Percentiles rank a stretch among this genome's conserved stretches.
Conservation (phyloP, 2,329 filamentous ascomycete species). For the Aspergillus sp. region DNA sequence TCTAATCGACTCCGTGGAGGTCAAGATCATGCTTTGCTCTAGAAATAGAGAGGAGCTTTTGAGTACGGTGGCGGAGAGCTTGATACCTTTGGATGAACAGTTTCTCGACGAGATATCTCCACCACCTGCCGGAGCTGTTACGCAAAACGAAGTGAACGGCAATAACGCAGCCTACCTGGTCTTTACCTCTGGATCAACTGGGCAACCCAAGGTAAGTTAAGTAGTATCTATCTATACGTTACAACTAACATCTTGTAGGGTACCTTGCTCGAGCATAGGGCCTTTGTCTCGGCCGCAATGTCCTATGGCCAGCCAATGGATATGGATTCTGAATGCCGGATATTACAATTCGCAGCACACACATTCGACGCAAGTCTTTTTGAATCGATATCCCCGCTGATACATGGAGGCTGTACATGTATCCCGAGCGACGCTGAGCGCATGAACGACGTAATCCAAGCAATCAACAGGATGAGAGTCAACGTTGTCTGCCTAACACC, state of each 20-base stretch:
- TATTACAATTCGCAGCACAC: slow-evolving; percentile 58
- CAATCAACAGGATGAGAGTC: slow-evolving; percentile 54
- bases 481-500: slow-evolving; percentile 61
- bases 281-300: slow-evolving; percentile 56
- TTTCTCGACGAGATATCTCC: slow-evolving; percentile 24
- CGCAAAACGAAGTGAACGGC: slow-evolving; percentile 25
- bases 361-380: slow-evolving; percentile 57
- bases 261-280: slow-evolving; percentile 62
- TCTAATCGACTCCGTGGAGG: slow-evolving; percentile 34
- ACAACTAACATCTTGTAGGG: slow-evolving; percentile 40
- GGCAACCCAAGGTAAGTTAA: slow-evolving; percentile 49
- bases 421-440: slow-evolving; percentile 54
- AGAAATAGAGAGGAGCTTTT: slow-evolving; percentile 23
- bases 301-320: slow-evolving; percentile 52
- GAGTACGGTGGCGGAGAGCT: slow-evolving; percentile 20
- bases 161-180: slow-evolving; percentile 54
- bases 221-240: not conserved
- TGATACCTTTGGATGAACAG: slow-evolving; percentile 31
- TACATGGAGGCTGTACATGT: slow-evolving; percentile 59
- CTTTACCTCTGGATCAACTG: slow-evolving; percentile 59
- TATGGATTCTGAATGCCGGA: slow-evolving; percentile 54
- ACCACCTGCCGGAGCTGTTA: slow-evolving; percentile 12
- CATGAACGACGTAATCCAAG: slow-evolving; percentile 49
- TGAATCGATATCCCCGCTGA: slow-evolving; percentile 55
- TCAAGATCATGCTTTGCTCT: slow-evolving; percentile 35